Base-by-base conservation (phyloP, 2,329 filamentous ascomycete species). In the Zasmidium angulare region DNA sequence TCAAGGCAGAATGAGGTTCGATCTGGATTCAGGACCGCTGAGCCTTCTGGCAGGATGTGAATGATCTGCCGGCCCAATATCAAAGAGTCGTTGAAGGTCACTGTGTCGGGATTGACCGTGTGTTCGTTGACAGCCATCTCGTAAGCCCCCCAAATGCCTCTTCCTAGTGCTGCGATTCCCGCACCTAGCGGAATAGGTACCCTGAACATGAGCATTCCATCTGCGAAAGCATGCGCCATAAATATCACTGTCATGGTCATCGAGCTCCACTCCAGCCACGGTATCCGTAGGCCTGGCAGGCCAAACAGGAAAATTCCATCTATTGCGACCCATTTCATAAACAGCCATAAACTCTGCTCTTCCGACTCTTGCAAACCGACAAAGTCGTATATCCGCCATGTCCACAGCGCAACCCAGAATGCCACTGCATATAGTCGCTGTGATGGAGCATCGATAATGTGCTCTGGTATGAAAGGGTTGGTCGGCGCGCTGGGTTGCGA, bases 51-150 rank as follows among this genome's bases (percentile, higher is more conserved):
- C 56, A 99, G 81, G 71, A 99, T 96, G 73, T 99, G 95, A 76
- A 99, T 93, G 68, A 97, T 96, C 78, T 98, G 93, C 74, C 92
- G 95, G 71, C 95, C 95, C 77, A 96, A 84, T 64, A 99, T 98
- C 70, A 98, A 83, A 21, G 93, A 96, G 29, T 91, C 85, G 73
- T 98, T 97, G 73, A 97, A 91, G 62, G 96, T 81, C 64, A 99
- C 93, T 63, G 85, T 88, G 24, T 89, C 89, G 17, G 93, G 86
- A 72, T 96, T 96, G 72, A 99, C 93, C 71, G 88, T 91, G 66
- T 89, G 87, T 74, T 97, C 96, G n/a, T 91, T 95, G 66, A 99
- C 89, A 53, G 93, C 91, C 61, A 96, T 78, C 77, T 99, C 95
- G 70, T 91, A 89, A 4, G 67, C 69, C 73, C 98, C 93, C 78